A percentile compares a stretch with the other conserved stretches of the same genome.
phyloP scores from a whole-genome alignment of 306 rosid genomes.

The Fagus sylvatica region DNA sequence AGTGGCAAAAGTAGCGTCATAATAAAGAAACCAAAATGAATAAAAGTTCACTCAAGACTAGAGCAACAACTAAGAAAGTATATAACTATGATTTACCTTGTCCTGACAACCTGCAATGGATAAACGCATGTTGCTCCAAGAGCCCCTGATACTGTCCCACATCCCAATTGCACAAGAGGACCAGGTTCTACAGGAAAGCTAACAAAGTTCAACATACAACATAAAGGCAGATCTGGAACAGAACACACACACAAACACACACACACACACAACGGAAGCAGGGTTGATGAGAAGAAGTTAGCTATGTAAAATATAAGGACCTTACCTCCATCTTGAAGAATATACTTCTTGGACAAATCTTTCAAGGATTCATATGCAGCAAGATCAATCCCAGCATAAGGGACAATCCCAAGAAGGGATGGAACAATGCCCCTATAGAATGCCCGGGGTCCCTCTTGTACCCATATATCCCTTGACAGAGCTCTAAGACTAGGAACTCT shows the following conservation, averaged over 20 bases:
- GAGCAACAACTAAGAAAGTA: conserved; percentile 18
- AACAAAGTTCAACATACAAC: conserved; percentile 30
- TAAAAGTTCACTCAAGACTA: conserved; percentile 12
- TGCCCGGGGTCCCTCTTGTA: conserved; percentile 89
- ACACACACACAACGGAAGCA: background rate
- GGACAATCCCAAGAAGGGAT: conserved; percentile 89
- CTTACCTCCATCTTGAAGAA: conserved; percentile 74
- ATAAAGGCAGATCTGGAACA: conserved; percentile 25
- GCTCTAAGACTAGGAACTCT: conserved; percentile 59
- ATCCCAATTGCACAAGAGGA: conserved; percentile 86
- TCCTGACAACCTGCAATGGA: conserved; percentile 89
- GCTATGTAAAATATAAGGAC: background rate
- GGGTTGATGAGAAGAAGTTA: background rate
- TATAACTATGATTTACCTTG: conserved; percentile 56
- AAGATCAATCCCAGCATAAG: conserved; percentile 95
- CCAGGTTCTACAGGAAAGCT: conserved; percentile 69
- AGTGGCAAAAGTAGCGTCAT: conserved; percentile 19
- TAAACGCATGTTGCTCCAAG: conserved; percentile 96
- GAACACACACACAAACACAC: conserved; percentile 18
- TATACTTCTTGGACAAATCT: conserved; percentile 81
- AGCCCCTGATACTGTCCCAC: conserved; percentile 94
- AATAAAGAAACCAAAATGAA: conserved; percentile 19
- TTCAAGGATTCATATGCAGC: conserved; percentile 88
- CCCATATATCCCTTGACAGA: conserved; percentile 76
- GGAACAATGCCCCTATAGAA: conserved; percentile 89